Percentiles rank a stretch among this genome's conserved stretches.
These are phyloP conservation scores for Rhipidocladum racemiflorum DNA, from an alignment of 176 grass and related monocot genomes.

Conservation along the genomic window DNA sequence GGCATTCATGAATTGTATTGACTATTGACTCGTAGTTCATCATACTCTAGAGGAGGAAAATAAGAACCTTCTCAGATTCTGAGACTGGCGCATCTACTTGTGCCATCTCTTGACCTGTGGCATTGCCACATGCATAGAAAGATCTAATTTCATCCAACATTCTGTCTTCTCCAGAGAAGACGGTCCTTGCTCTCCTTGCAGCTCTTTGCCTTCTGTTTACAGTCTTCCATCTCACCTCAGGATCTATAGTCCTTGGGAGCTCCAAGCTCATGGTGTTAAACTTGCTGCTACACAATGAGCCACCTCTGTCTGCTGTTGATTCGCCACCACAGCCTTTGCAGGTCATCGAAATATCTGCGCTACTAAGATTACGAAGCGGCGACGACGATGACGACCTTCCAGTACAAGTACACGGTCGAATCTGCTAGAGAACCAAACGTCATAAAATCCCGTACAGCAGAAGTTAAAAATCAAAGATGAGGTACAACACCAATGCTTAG, in stretches of 20 bases:
- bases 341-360: constrained; percentile 41
- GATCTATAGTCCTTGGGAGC: constrained; percentile 60
- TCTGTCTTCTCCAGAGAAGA: constrained; percentile 49
- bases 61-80: constrained; percentile 87
- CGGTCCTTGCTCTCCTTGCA: constrained; percentile 68
- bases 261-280: constrained; percentile 53
- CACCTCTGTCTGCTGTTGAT: constrained; percentile 37
- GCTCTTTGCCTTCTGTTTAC: constrained; percentile 58
- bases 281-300: constrained; percentile 49
- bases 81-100: constrained; percentile 51
- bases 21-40: constrained; percentile 24
- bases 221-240: constrained; percentile 69
- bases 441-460: not conserved
- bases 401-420: constrained; percentile 40
- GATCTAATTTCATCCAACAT: constrained; percentile 34
- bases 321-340: constrained; percentile 53
- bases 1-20: not conserved
- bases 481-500: not conserved
- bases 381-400: constrained; percentile 15
- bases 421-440: constrained; percentile 39
- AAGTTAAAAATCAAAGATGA: constrained; percentile 12
- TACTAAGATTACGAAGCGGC: constrained; percentile 15
- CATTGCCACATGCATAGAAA: constrained; percentile 45
- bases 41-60: constrained; percentile 22
- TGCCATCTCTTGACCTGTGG: constrained; percentile 33